These are phyloP conservation scores for Tolypocladium guangdongense DNA, from an alignment of 2,329 filamentous ascomycete species.

Conservation along the genomic window DNA sequence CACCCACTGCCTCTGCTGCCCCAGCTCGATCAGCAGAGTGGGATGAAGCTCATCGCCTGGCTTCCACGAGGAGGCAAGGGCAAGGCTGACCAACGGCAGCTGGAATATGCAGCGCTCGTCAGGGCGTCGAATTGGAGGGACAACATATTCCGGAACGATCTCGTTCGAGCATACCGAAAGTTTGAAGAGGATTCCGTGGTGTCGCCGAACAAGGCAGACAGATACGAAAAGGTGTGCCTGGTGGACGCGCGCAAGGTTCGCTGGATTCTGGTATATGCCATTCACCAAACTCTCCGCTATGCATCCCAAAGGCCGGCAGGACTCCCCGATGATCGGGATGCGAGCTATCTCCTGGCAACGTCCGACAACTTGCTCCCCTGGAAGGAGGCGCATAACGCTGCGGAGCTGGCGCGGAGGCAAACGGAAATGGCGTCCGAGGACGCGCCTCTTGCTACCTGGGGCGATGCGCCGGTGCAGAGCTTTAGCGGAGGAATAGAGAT, in stretches of 20 bases:
- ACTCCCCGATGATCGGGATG: conserved; percentile 43
- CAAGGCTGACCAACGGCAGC: conserved; percentile 35
- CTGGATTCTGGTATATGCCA: conserved; percentile 67
- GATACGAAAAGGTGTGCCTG: conserved; percentile 38
- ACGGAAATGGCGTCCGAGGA: conserved; percentile 12
- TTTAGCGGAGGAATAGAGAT: conserved; percentile 26
- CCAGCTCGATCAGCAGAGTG: conserved; percentile 19
- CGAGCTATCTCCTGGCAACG: conserved; percentile 45
- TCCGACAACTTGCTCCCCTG: conserved; percentile 34
- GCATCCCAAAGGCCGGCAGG: conserved; percentile 51
- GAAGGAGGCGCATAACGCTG: conserved; percentile 21
- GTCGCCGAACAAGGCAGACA: conserved; percentile 40
- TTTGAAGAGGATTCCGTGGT: conserved; percentile 55
- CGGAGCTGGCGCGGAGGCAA: conserved; percentile 17
- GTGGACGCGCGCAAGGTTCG: conserved; percentile 65
- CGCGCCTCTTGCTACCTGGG: conserved; percentile 5
- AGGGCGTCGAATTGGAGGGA: conserved; percentile 37
- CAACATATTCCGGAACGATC: conserved; percentile 31
- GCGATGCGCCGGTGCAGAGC: conserved; percentile 3
- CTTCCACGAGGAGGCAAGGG: conserved; percentile 27
- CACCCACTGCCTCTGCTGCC: conserved; percentile 61
- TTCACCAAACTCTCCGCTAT: conserved; percentile 60
- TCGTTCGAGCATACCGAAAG: conserved; percentile 57
- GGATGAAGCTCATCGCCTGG: conserved; percentile 28
- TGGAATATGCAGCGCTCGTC: conserved; percentile 41